phyloP scores from a whole-genome alignment of 257 asterid species.

The Solanum arcanum region DNA sequence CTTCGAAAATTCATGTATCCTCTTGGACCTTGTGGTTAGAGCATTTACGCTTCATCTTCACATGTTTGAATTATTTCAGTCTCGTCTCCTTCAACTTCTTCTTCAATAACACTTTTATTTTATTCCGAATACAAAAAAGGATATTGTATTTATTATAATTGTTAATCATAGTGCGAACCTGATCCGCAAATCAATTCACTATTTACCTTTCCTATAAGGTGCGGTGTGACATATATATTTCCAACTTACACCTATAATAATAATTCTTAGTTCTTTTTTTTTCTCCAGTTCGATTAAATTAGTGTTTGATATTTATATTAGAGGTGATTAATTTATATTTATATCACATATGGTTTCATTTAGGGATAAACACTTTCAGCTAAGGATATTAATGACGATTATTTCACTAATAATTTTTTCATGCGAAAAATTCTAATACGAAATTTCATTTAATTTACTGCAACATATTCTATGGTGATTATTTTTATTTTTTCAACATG shows the following conservation, averaged over 20 bases:
- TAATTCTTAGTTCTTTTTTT: too few relatives aligned
- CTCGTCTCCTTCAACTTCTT: background rate
- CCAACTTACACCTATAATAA: background rate
- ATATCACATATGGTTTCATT: background rate
- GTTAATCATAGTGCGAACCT: background rate
- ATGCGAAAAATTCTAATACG: accelerated
- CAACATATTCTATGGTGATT: background rate
- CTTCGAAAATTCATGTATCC: too few relatives aligned
- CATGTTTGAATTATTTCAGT: background rate
- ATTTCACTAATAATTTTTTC: background rate
- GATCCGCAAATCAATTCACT: background rate
- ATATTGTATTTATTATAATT: background rate
- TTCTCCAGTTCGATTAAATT: too few relatives aligned
- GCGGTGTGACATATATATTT: background rate
- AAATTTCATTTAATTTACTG: too few relatives aligned
- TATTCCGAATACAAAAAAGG: background rate
- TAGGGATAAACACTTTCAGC: accelerated
- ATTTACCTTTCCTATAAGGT: background rate
- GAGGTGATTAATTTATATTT: too few relatives aligned
- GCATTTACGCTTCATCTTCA: background rate
- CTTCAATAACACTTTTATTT: too few relatives aligned
- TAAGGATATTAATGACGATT: too few relatives aligned
- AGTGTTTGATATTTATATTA: too few relatives aligned
- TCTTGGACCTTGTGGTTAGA: background rate
- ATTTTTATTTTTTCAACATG: background rate